A percentile compares a stretch with the other conserved stretches of the same genome.
Evolutionary conservation across 2,329 filamentous ascomycete genomes (phyloP).

Genomic region (Colletotrichum caudatum): DNA sequence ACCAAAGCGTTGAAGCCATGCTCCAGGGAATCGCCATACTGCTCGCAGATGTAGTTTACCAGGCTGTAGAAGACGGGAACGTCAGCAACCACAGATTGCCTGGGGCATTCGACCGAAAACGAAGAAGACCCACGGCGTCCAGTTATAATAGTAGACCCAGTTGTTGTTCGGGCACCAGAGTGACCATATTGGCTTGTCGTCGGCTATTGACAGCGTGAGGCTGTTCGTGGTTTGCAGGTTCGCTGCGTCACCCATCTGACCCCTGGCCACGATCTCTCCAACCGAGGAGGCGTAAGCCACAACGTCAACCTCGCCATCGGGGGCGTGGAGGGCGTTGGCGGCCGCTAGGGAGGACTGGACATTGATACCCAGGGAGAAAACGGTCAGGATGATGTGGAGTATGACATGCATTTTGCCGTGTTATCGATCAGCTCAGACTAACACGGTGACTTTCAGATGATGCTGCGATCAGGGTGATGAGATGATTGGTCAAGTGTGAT

Average conservation of each 20-base stretch:
- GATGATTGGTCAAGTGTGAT: not conserved
- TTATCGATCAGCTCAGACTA: not conserved
- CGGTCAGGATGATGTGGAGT: not conserved
- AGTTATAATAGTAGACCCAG: slow-evolving; percentile 31
- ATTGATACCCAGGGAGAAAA: not conserved
- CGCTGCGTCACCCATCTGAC: not conserved
- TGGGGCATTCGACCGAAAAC: not conserved
- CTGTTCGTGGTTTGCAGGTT: not conserved
- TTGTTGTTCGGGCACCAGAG: slow-evolving; percentile 13
- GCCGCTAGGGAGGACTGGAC: not conserved
- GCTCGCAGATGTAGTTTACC: slow-evolving; percentile 1
- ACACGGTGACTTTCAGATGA: too few species aligned
- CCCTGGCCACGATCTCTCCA: not conserved
- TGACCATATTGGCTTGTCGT: not conserved
- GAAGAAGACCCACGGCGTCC: slow-evolving; percentile 17
- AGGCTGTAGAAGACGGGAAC: not conserved
- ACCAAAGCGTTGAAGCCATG: slow-evolving; percentile 1
- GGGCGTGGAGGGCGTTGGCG: not conserved
- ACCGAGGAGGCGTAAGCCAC: not conserved
- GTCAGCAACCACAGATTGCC: not conserved
- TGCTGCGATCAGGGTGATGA: not conserved
- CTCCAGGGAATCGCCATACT: not conserved
- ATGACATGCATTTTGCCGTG: not conserved
- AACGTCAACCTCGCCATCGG: not conserved
- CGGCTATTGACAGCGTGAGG: not conserved